A percentile compares a stretch with the other conserved stretches of the same genome.
Conservation (phyloP, 2,329 filamentous ascomycete genomes). For the Cordyceps tenuipes region DNA sequence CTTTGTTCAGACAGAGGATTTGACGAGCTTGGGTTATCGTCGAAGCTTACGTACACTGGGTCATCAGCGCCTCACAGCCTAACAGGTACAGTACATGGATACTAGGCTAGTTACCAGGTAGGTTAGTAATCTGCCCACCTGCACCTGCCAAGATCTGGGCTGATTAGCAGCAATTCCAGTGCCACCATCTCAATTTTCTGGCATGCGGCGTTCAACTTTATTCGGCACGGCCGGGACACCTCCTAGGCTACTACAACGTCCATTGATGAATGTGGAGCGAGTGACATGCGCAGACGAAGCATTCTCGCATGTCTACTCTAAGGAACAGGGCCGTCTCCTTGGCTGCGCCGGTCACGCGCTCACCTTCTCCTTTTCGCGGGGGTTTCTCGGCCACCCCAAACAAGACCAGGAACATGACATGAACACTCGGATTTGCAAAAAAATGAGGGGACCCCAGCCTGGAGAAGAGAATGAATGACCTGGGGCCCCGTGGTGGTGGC, state of each 20-base stretch:
- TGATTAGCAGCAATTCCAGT: background rate
- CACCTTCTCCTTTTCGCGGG: background rate
- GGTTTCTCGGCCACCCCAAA: background rate
- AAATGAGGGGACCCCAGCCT: background rate
- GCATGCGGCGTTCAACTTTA: background rate
- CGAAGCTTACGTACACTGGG: too few species aligned
- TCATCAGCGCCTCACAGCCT: too few species aligned
- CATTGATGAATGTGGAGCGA: background rate
- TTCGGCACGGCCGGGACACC: background rate
- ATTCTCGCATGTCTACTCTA: background rate
- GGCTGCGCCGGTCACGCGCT: background rate
- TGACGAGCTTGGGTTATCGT: too few species aligned
- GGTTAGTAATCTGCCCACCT: background rate
- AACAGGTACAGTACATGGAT: too few species aligned
- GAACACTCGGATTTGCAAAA: background rate
- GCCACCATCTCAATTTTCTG: background rate
- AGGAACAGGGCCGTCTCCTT: background rate
- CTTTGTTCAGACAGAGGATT: too few species aligned
- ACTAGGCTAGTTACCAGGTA: too few species aligned
- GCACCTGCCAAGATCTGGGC: background rate
- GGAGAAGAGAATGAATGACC: background rate
- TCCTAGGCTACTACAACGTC: background rate
- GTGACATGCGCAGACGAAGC: background rate
- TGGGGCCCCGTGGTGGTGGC: constrained; percentile 6
- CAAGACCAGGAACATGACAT: background rate